Percentiles rank a stretch among this genome's conserved stretches.
Conservation (phyloP, 495 filamentous ascomycete genomes). For the Parachaetomium inaequale region DNA sequence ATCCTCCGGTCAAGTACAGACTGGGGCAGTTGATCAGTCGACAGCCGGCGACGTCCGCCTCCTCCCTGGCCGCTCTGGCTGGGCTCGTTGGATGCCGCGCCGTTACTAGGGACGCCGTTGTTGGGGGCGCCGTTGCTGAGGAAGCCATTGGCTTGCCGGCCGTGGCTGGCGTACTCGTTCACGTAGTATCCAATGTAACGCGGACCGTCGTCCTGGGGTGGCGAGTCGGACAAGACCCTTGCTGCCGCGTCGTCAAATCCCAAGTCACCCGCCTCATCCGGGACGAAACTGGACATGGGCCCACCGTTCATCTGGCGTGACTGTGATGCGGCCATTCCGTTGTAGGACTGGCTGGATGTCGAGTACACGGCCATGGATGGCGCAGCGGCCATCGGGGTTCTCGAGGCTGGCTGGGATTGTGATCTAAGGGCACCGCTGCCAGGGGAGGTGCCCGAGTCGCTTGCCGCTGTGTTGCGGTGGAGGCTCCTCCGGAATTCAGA, state of each 20-base stretch:
- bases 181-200: slow-evolving; percentile 42
- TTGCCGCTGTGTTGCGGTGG: slow-evolving; percentile 41
- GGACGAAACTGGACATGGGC: slow-evolving; percentile 46
- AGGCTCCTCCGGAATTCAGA: slow-evolving; percentile 49
- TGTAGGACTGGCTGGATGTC: slow-evolving; percentile 28
- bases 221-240: slow-evolving; percentile 35
- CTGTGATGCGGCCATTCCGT: slow-evolving; percentile 32
- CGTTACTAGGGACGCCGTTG: slow-evolving; percentile 37
- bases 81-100: slow-evolving; percentile 45
- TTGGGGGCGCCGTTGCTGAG: slow-evolving; percentile 20
- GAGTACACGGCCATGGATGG: slow-evolving; percentile 22
- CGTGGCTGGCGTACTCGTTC: slow-evolving; percentile 34
- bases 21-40: slow-evolving; percentile 50
- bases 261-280: slow-evolving; percentile 43
- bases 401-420: slow-evolving; percentile 55
- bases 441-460: slow-evolving; percentile 36
- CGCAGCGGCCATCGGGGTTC: slow-evolving; percentile 34
- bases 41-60: slow-evolving; percentile 41
- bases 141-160: slow-evolving; percentile 32
- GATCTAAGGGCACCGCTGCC: slow-evolving; percentile 49
- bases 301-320: slow-evolving; percentile 41
- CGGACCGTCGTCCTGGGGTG: slow-evolving; percentile 39
- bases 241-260: slow-evolving; percentile 36
- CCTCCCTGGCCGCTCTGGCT: slow-evolving; percentile 31
- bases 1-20: slow-evolving; percentile 49